Base-by-base conservation (phyloP, 805 yeast genomes). In the Schwanniomyces yamadae region DNA sequence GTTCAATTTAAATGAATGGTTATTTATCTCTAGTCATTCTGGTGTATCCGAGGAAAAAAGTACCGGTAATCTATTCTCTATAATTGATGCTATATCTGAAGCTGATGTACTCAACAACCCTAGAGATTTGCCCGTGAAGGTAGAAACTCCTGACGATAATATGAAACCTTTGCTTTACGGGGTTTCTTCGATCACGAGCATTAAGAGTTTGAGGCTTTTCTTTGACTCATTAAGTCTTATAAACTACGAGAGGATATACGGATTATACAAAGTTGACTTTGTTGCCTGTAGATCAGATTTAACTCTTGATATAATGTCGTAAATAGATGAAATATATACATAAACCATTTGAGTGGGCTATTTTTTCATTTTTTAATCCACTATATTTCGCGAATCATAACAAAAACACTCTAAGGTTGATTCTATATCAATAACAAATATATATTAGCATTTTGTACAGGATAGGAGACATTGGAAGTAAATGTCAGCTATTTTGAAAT, bases 1-100 rank as follows among this genome's bases (percentile, higher is more conserved):
- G 39, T 72, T 91, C 67, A 82, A 80, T 59, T 52, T 77, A 57
- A 54, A 77, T 42, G 93, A 88, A 50, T 91, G 98, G 98, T 64
- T 93, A 2, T 93, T 88, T 52, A 75, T 91, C 8, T 71, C 80
- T 18, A 87, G 84, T 48, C 79, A 77, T 12, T 69, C 79, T 12
- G 82, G 79, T 40, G 78, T 82, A 13, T 69, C 75, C 20, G 72
- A 68, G 47, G 68, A 71, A 12, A 36, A 46, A 8, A 31, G 47
- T 4, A 39, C 38, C 4, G 35, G 7, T 2, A 13, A 26, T 7
- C 13, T 42, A 8, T 43, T 54, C 9, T 69, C 79, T 0, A 48
- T 79, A 10, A 59, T 78, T 16, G 89, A 82, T 39, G 63, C 57
- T 37, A 66, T 67, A n/a, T 63, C 70, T 7, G 44, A 45, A 11